These are phyloP conservation scores for Keqinozyma sinolaborantium DNA, from an alignment of 1,139 yeast species.

Conservation along the genomic window DNA sequence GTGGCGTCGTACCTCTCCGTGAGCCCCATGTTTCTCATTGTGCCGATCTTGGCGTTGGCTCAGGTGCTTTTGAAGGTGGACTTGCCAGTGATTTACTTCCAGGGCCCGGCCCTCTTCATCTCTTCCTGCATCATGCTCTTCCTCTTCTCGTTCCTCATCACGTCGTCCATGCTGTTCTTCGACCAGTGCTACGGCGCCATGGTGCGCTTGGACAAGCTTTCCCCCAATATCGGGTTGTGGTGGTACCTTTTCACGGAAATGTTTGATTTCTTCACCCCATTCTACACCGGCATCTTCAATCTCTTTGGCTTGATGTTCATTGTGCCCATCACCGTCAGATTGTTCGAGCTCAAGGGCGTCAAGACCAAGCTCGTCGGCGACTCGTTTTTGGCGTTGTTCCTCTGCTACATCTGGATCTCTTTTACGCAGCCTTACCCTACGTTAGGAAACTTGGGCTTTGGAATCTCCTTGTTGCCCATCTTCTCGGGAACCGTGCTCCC, in stretches of 20 bases:
- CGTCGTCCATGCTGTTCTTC: conserved; percentile 47
- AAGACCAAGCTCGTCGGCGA: conserved; percentile 23
- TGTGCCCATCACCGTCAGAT: conserved; percentile 71
- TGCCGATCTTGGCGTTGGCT: conserved; percentile 51
- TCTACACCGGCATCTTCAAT: conserved; percentile 82
- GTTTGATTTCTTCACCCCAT: conserved; percentile 84
- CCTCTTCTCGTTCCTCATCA: conserved; percentile 24
- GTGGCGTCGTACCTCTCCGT: conserved; percentile 63
- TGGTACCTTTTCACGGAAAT: conserved; percentile 97
- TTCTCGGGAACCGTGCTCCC: conserved; percentile 42
- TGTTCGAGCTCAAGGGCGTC: conserved; percentile 28
- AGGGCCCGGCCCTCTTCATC: conserved; percentile 22
- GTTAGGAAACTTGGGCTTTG: conserved; percentile 77
- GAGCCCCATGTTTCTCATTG: conserved; percentile 53
- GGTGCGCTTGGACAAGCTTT: conserved; percentile 60
- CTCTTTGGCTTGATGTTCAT: conserved; percentile 66
- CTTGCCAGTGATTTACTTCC: conserved; percentile 16
- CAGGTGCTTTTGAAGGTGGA: conserved; percentile 14
- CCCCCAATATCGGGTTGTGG: conserved; percentile 93
- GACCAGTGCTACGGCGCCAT: conserved; percentile 60
- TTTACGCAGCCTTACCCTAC: conserved; percentile 86
- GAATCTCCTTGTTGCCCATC: conserved; percentile 56
- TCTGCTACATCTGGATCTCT: conserved; percentile 62
- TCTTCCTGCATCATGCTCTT: conserved; percentile 31
- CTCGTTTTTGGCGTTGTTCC: conserved; percentile 64